phyloP scores from a whole-genome alignment of 2,329 filamentous ascomycete species.

The Drechslerella stenobrocha region DNA sequence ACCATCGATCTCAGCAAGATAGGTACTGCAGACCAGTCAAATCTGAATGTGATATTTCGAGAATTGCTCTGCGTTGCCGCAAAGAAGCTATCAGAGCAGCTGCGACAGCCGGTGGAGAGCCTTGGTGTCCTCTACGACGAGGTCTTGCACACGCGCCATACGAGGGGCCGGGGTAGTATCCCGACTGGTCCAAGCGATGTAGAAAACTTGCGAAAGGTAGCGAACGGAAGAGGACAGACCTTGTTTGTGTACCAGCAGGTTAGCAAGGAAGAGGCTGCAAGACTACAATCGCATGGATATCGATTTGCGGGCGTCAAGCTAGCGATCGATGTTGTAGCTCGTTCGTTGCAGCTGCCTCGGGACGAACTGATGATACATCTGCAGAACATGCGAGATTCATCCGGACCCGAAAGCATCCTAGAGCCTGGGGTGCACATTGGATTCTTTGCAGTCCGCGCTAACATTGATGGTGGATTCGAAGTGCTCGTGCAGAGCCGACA shows the following conservation, averaged over 20 bases:
- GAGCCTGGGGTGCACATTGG: conserved; percentile 63
- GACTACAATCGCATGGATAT: conserved; percentile 71
- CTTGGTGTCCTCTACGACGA: conserved; percentile 75
- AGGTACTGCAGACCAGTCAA: conserved; percentile 59
- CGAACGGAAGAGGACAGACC: conserved; percentile 72
- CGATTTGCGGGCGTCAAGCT: conserved; percentile 73
- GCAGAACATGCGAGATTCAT: conserved; percentile 66
- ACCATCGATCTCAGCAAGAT: conserved; percentile 57
- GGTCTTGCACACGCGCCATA: conserved; percentile 68
- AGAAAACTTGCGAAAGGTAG: conserved; percentile 52
- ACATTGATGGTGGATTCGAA: conserved; percentile 63
- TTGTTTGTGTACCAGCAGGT: conserved; percentile 75
- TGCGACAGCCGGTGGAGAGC: conserved; percentile 66
- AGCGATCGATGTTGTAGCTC: conserved; percentile 69
- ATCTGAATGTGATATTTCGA: conserved; percentile 76
- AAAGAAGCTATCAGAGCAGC: conserved; percentile 68
- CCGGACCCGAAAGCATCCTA: conserved; percentile 58
- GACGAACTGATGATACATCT: conserved; percentile 66
- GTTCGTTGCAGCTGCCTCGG: conserved; percentile 73
- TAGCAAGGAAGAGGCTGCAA: conserved; percentile 63
- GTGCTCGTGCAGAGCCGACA: conserved; percentile 64
- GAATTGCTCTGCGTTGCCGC: conserved; percentile 83
- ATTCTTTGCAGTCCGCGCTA: conserved; percentile 62
- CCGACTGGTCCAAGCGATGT: conserved; percentile 41
- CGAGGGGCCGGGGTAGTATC: conserved; percentile 42